Evolutionary conservation across 805 yeast genomes (phyloP), one percentile per base, ranked within the genome.

Genomic region (Candida nitratophila): DNA sequence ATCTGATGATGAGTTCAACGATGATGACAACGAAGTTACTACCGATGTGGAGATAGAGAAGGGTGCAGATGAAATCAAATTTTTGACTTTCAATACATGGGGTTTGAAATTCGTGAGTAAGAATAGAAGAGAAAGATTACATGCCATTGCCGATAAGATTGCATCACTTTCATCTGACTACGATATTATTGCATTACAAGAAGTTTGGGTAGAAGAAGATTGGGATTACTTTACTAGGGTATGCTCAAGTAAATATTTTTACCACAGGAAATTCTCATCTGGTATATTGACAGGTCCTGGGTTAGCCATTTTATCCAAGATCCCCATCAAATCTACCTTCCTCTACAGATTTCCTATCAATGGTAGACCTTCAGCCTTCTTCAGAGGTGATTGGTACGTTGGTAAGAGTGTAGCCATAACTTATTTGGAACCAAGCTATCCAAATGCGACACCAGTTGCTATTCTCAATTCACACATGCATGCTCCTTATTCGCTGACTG

Each of bases 221-320:
- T 90, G 90, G 90, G 74, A 77, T 1, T 76, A 77, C 48, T 63
- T 93, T 19, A 70, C 71, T 16, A 47, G 50, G 3, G 60, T 59
- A 6, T 76, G 89, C 46, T 44, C 59, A 2, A 51, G 53, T 1
- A 57, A 56, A 33, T 86, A 74, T 52, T 90, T 91, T 0, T 81
- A 77, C 60, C 62, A 78, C 42, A 73, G 96, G 47, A 68, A 76
- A 42, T 93, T 84, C 66, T 78, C 77, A 46, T 75, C 95, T 3
- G 99, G 98, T 0, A 86, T 93, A 4, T 51, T 93, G 2, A 67
- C 96, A 0, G 99, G 99, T 0, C 98, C 99, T 0, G 99, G 99
- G 0, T 69, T 93, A 36, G 95, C 88, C 1, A 70, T 93, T 8
- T 61, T 93, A 39, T 87, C 96, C 15, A 81, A 85, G 50, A 76